Evolutionary conservation across 441 rosid species (phyloP), one percentile per base, ranked within the genome.

Genomic region (Arabidopsis lyrata): DNA sequence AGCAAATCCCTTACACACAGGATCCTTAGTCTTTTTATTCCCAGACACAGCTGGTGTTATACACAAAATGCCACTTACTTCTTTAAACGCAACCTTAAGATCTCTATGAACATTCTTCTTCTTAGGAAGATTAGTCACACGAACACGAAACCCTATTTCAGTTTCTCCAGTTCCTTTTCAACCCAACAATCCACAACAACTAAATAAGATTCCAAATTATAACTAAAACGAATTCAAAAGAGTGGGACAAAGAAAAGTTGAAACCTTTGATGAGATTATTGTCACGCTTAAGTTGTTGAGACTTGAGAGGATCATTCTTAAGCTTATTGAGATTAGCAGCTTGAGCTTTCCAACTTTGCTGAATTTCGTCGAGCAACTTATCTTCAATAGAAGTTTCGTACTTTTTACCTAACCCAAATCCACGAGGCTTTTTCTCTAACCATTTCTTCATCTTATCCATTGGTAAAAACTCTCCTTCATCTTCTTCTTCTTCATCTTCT

Each of bases 31-130:
- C 87, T 90, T 94, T 83, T 82, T 86, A 74, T 88, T 91, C 54
- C 97, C 98, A 36, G 87, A 70, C 69, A 91, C 92, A 55, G 84
- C 91, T 20, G 98, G 96, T 58, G 66, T 63, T 16, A 94, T 83
- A 63, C 74, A 76, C 68, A 81, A 57, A 35, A 94, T 57, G 20
- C 97, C 96, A 67, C 77, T 75, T 22, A 86, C 85, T 32, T 79
- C 95, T 75, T 86, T 73, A 62, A 88, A 94, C 57, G 95, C 92
- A 67, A 62, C 75, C 77, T 84, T 81, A 61, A 94, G 84, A 87
- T 94, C 97, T 76, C 96, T 86, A 32, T 85, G 88, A 70, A 94
- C 74, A 53, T 91, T 94, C 91, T 84, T 94, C 81, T 94, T 94
- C 96, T 85, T 94, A 1, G 98, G 98, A 66, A 94, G 91, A 82